These are phyloP conservation scores for Fonsecaea erecta DNA, from an alignment of 2,329 filamentous ascomycete species.

Conservation along the genomic window DNA sequence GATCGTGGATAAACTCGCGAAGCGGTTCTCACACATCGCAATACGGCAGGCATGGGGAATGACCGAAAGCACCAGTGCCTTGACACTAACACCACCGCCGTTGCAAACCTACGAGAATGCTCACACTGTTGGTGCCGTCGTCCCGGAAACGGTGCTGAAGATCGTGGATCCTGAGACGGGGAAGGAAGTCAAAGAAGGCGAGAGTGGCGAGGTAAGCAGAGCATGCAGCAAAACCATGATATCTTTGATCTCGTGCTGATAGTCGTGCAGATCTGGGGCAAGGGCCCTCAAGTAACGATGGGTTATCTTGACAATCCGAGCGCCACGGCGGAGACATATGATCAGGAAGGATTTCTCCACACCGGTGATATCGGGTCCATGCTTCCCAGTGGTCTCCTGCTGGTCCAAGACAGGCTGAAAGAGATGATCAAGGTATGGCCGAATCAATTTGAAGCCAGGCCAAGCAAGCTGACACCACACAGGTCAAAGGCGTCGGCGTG, in stretches of 20 bases:
- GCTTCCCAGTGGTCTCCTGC: conserved; percentile 53
- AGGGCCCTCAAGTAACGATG: conserved; percentile 41
- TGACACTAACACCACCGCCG: conserved; percentile 12
- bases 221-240: not conserved
- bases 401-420: conserved; percentile 32
- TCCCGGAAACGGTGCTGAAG: conserved; percentile 64
- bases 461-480: conserved; percentile 65
- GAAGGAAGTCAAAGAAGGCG: conserved; percentile 7
- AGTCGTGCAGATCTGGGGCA: conserved; percentile 4
- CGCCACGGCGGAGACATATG: conserved; percentile 71
- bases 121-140: conserved; percentile 35
- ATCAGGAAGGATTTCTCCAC: conserved; percentile 59
- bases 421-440: conserved; percentile 35
- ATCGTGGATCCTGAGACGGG: conserved; percentile 52
- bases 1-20: conserved; percentile 68
- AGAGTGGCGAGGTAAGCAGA: conserved; percentile 17
- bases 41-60: conserved; percentile 76
- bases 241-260: not conserved
- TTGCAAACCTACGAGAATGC: conserved; percentile 19
- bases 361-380: conserved; percentile 68
- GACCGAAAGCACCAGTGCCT: conserved; percentile 65
- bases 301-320: conserved; percentile 76
- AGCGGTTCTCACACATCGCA: conserved; percentile 66
- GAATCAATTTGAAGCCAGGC: not conserved
- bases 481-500: conserved; percentile 67